Evolutionary conservation across 306 rosid species (phyloP).

Genomic region (Sicyos edulis): DNA sequence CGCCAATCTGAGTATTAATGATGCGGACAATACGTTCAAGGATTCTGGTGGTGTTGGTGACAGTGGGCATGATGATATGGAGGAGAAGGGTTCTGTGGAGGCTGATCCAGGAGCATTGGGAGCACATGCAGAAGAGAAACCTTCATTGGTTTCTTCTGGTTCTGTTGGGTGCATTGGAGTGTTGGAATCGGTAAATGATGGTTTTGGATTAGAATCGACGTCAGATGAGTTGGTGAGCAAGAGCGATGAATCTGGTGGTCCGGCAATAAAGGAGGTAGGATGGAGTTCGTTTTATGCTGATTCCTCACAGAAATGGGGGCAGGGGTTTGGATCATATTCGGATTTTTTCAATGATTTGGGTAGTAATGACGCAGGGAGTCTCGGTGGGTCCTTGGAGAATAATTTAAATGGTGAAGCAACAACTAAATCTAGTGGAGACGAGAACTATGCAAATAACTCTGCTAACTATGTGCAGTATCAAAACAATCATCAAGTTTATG

Average conservation of each 20-base stretch:
- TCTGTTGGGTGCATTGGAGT: slow-evolving; percentile 29
- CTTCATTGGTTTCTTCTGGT: slow-evolving; percentile 25
- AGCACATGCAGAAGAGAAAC: slow-evolving; percentile 25
- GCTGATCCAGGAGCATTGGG: slow-evolving; percentile 25
- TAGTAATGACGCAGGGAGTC: slow-evolving; percentile 36
- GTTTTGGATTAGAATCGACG: slow-evolving; percentile 25
- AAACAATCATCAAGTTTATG: slow-evolving; percentile 42
- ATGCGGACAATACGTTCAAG: slow-evolving; percentile 33
- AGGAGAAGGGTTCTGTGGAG: slow-evolving; percentile 23
- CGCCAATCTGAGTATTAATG: slow-evolving; percentile 43
- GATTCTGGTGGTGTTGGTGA: slow-evolving; percentile 29
- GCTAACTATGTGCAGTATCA: slow-evolving; percentile 34
- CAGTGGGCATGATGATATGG: slow-evolving; percentile 24
- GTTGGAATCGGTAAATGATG: slow-evolving; percentile 27
- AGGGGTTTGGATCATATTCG: slow-evolving; percentile 56
- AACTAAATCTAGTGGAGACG: slow-evolving; percentile 23
- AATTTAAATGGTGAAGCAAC: slow-evolving; percentile 30
- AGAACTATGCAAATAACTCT: slow-evolving; percentile 26
- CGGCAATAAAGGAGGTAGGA: slow-evolving; percentile 63
- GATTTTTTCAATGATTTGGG: slow-evolving; percentile 67
- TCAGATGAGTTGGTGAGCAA: slow-evolving; percentile 22
- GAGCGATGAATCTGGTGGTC: slow-evolving; percentile 26
- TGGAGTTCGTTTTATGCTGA: slow-evolving; percentile 71
- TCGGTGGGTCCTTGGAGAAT: slow-evolving; percentile 21
- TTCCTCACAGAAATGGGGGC: slow-evolving; percentile 38